Evolutionary conservation across 257 asterid genomes (phyloP).

Genomic region (Fraxinus pennsylvanica): DNA sequence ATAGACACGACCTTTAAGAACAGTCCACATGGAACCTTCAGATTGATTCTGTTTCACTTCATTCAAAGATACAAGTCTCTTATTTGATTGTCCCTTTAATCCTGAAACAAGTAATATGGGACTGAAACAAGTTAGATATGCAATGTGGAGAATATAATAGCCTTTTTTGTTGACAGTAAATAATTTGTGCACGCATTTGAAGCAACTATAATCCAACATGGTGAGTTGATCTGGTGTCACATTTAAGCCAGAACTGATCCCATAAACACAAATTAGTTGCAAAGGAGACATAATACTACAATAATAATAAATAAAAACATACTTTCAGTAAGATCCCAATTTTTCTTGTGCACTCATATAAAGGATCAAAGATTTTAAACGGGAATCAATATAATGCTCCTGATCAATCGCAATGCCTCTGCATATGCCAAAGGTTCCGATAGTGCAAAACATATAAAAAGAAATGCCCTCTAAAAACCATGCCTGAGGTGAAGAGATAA

Average conservation of each 20-base stretch:
- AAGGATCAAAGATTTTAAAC: background rate
- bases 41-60: conserved; percentile 85
- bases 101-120: conserved; percentile 46
- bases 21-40: conserved; percentile 94
- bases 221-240: background rate
- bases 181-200: background rate
- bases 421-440: background rate
- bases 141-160: background rate
- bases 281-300: background rate
- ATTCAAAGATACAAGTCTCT: conserved; percentile 61
- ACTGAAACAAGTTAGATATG: background rate
- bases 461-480: background rate
- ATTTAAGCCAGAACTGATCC: conserved; percentile 5
- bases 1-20: conserved; percentile 90
- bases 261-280: background rate
- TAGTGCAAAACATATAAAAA: background rate
- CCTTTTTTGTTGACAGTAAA: background rate
- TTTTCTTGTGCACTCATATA: background rate
- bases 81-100: conserved; percentile 77
- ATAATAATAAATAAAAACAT: conserved; percentile 2
- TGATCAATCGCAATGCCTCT: background rate
- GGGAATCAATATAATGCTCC: background rate
- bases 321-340: background rate
- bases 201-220: background rate
- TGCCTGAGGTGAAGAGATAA: background rate